Evolutionary conservation across 1,284 basidiomycete species (phyloP), one percentile per base, ranked within the genome.

Genomic region (Golubevia pallescens): DNA sequence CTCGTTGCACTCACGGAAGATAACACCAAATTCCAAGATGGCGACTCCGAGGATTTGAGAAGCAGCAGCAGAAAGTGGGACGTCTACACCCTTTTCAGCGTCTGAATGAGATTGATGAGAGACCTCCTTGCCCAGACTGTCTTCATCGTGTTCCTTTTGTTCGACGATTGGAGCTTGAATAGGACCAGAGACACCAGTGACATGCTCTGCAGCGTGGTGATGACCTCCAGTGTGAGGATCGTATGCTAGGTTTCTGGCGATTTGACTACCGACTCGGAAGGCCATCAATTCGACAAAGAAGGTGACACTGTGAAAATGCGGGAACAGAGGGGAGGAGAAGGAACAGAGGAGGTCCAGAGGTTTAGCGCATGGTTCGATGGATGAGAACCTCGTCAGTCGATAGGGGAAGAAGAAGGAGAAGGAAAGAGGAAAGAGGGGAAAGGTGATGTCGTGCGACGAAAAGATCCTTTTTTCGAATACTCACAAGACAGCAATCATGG

Each of bases 11-110:
- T n/a, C n/a, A n/a, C n/a, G 95, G 68, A 99, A 88, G 13, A 95
- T 87, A 58, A 98, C 93, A 77, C 96, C 97, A 78, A 98, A 96
- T 84, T 90, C 94, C 66, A 96, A 88, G 70, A 95, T 94, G 54
- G 89, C 91, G 55, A 95, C 88, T 20, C 94, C 95, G 57, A 98
- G 88, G 58, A 97, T 88, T 86, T 97, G 94, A 0, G 93, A 91
- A 0, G 89, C 74, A 1, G 89, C 87, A 8, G 62, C 62, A 28
- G 67, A 69, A 19, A 69, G 56, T 0, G n/a, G 8, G 21, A 56
- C 8, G 32, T 24, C 20, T 21, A 13, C 0, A 1, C 42, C 42
- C 52, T 61, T 7, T 57, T 21, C 16, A 59, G 13, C 1, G 48
- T 20, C 10, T 55, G n/a, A 19, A 38, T 23, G 3, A 51, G 38